phyloP scores from a whole-genome alignment of 306 rosid species.

The Fagus crenata region DNA sequence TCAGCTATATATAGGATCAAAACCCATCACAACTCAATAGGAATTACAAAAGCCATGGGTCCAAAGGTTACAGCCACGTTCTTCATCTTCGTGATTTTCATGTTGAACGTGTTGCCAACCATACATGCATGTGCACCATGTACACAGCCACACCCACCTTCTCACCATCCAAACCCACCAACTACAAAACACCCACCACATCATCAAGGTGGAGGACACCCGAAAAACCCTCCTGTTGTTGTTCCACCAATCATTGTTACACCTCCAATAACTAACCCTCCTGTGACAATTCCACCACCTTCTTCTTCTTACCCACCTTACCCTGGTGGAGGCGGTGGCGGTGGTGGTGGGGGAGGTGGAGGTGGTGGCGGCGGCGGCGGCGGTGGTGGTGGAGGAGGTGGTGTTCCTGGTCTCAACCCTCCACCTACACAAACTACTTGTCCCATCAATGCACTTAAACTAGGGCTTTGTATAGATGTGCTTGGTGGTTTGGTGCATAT shows the following conservation, averaged over 20 bases:
- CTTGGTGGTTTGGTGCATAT: conserved; percentile 80
- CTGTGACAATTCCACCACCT: conserved; percentile 59
- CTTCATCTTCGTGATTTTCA: conserved; percentile 46
- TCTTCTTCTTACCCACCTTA: conserved; percentile 41
- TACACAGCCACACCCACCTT: conserved; percentile 53
- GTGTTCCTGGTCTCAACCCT: conserved; percentile 32
- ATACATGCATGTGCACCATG: conserved; percentile 66
- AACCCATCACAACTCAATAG: background rate
- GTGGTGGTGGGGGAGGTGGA: conserved; percentile 3
- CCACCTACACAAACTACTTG: conserved; percentile 48
- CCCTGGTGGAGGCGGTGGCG: conserved; percentile 6
- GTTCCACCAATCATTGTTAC: conserved; percentile 50
- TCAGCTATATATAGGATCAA: conserved; percentile 14
- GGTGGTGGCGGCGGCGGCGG: conserved; percentile 20
- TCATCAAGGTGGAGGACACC: conserved; percentile 37
- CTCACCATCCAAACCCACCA: conserved; percentile 43
- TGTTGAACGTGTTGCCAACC: conserved; percentile 44
- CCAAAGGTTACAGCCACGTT: conserved; percentile 45
- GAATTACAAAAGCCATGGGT: conserved; percentile 40
- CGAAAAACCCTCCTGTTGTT: conserved; percentile 32
- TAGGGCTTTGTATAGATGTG: conserved; percentile 83
- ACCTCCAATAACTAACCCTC: conserved; percentile 57
- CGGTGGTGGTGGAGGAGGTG: conserved; percentile 18
- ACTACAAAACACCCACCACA: conserved; percentile 44
- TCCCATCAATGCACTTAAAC: conserved; percentile 69